Conservation (phyloP, 1,284 basidiomycete genomes). For the Trichosporon inkin region DNA sequence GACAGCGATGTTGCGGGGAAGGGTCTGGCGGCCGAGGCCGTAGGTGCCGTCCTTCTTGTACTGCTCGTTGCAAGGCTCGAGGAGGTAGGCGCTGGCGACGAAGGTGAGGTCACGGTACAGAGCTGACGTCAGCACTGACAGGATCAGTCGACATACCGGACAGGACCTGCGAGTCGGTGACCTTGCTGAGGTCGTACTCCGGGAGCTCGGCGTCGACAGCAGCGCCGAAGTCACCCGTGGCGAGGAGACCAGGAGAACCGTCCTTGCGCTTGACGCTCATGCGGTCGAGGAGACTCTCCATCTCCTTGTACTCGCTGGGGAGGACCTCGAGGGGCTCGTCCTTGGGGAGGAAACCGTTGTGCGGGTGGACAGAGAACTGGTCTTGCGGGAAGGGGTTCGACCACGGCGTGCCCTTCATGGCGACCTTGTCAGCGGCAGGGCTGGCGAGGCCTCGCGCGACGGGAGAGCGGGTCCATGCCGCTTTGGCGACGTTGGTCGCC, state of each 20-base stretch:
- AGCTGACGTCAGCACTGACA: constrained; percentile 5
- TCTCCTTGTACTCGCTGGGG: constrained; percentile 22
- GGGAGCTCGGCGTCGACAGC: constrained; percentile 20
- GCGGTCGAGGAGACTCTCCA: constrained; percentile 22
- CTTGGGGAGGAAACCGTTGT: constrained; percentile 23
- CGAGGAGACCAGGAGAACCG: constrained; percentile 18
- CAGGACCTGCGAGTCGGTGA: constrained; percentile 14
- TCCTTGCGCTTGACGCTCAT: constrained; percentile 20
- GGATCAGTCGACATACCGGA: constrained; percentile 10
- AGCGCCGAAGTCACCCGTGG: constrained; percentile 20
- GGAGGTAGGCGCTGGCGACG: constrained; percentile 22
- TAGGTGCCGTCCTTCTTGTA: constrained; percentile 21
- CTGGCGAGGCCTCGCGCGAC: not conserved
- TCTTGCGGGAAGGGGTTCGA: constrained; percentile 21
- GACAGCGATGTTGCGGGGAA: constrained; percentile 23
- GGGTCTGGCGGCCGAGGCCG: constrained; percentile 23
- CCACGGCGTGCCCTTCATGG: constrained; percentile 11
- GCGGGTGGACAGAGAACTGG: constrained; percentile 16
- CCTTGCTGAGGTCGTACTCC: constrained; percentile 21
- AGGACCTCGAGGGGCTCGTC: constrained; percentile 18
- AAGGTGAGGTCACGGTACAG: constrained; percentile 27
- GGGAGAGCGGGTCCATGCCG: not conserved
- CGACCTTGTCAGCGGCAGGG: not conserved
- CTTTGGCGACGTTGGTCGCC: not conserved
- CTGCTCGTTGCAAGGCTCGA: constrained; percentile 25